phyloP scores from a whole-genome alignment of 108 stramenopile species.

The Cyclostephanos invisitatus region DNA sequence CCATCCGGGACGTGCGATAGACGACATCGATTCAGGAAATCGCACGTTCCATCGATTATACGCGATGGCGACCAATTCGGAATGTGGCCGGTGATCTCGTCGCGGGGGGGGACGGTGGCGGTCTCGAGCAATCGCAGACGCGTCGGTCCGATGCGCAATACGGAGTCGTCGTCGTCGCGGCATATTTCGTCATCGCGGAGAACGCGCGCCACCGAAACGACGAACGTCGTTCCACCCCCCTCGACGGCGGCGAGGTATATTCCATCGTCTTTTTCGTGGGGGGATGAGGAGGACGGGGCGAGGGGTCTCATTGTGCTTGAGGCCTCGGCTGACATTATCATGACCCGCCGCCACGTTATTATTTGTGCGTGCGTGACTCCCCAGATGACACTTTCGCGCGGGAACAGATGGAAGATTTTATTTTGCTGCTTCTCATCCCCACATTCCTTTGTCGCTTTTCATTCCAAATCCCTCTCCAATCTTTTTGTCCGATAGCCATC shows the following conservation, averaged over 20 bases:
- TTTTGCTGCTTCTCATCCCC: no score
- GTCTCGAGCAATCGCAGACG: slow-evolving; percentile 49
- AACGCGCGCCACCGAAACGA: slow-evolving; percentile 68
- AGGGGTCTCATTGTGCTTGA: neutral
- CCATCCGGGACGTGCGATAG: slow-evolving; percentile 29
- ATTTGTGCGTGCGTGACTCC: no score
- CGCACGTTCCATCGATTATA: slow-evolving; percentile 52
- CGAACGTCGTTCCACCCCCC: slow-evolving; percentile 95
- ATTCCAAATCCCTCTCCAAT: no score
- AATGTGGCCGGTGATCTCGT: slow-evolving; percentile 28
- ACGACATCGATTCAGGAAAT: slow-evolving; percentile 40
- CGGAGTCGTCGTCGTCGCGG: neutral
- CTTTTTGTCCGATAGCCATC: no score
- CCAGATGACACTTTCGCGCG: no score
- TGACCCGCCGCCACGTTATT: no score
- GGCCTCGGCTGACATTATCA: no score
- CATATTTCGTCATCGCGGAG: slow-evolving; percentile 30
- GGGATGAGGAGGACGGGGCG: neutral
- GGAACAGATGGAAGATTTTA: no score
- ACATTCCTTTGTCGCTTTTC: no score
- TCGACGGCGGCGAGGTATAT: slow-evolving; percentile 86
- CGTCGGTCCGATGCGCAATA: slow-evolving; percentile 34
- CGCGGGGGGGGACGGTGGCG: slow-evolving; percentile 51
- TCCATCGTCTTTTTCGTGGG: neutral
- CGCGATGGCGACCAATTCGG: slow-evolving; percentile 32